phyloP scores from a whole-genome alignment of 768 basidiomycete genomes.

The Suillus sp. region DNA sequence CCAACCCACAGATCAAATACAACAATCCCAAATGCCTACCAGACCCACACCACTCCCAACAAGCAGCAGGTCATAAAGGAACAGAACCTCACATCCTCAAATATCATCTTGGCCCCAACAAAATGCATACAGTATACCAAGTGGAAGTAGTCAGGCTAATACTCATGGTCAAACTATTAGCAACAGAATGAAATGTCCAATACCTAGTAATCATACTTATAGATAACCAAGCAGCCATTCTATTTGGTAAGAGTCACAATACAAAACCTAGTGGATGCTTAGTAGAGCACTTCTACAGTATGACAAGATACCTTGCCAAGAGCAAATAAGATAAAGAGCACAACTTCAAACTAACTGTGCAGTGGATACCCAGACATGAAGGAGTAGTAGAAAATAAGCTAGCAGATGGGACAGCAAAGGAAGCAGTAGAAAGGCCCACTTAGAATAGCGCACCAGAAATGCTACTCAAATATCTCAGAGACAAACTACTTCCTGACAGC shows the following conservation, averaged over 20 bases:
- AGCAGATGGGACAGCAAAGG: slow-evolving; percentile 25
- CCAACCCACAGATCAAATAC: neutral
- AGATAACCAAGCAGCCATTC: slow-evolving; percentile 19
- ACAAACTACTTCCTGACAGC: neutral
- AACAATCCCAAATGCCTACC: neutral
- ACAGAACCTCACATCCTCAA: neutral
- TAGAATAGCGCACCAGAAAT: neutral
- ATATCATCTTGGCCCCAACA: slow-evolving; percentile 9
- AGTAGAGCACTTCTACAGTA: slow-evolving; percentile 6
- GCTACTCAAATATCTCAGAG: neutral
- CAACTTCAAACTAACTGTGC: neutral
- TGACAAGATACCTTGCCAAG: neutral
- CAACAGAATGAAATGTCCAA: neutral
- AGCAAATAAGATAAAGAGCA: rapidly evolving
- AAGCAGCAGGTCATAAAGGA: neutral
- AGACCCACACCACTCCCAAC: neutral
- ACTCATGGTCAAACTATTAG: slow-evolving; percentile 11
- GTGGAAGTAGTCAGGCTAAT: slow-evolving; percentile 18
- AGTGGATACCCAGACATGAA: slow-evolving; percentile 22
- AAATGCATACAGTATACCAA: slow-evolving; percentile 21
- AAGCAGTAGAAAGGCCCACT: slow-evolving; percentile 11
- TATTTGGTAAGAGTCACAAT: neutral
- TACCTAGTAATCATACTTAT: neutral
- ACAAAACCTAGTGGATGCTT: slow-evolving; percentile 12
- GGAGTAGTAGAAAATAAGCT: slow-evolving; percentile 19